A percentile compares a stretch with the other conserved stretches of the same genome.
Evolutionary conservation across 2,329 filamentous ascomycete genomes (phyloP).

Genomic region (Neofusicoccum parvum): DNA sequence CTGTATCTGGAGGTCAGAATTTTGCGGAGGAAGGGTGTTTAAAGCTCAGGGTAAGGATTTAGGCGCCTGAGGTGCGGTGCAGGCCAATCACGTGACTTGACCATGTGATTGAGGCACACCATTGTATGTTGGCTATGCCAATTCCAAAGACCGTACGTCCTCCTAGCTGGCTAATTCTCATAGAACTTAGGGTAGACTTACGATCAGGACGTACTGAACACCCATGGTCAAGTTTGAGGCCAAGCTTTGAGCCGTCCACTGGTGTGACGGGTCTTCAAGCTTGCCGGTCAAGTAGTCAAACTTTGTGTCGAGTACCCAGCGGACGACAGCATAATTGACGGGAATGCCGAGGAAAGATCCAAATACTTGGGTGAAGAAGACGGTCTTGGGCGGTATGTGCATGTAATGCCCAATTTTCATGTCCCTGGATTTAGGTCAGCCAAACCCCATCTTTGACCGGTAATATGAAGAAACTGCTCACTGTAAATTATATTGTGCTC

Average conservation of each 20-base stretch:
- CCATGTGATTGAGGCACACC: too few relatives aligned
- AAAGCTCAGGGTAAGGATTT: too few relatives aligned
- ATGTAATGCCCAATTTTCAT: slow-evolving; percentile 68
- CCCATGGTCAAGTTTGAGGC: slow-evolving; percentile 56
- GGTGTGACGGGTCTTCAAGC: slow-evolving; percentile 57
- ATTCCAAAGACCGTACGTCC: too few relatives aligned
- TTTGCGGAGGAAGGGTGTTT: background rate
- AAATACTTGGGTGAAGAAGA: slow-evolving; percentile 65
- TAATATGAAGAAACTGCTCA: too few relatives aligned
- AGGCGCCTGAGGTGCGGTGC: too few relatives aligned
- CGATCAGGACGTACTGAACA: slow-evolving; percentile 63
- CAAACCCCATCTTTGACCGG: too few relatives aligned
- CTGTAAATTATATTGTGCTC: slow-evolving; percentile 55
- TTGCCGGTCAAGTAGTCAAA: slow-evolving; percentile 56
- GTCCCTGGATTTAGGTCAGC: slow-evolving; percentile 37
- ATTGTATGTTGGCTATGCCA: too few relatives aligned
- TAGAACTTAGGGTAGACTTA: background rate
- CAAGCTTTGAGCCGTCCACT: slow-evolving; percentile 63
- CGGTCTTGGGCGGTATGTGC: slow-evolving; percentile 60
- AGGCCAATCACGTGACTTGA: too few relatives aligned
- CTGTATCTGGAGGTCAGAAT: background rate
- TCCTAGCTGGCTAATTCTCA: too few relatives aligned
- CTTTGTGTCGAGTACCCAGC: slow-evolving; percentile 62
- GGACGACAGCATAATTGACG: slow-evolving; percentile 63
- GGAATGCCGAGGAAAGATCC: slow-evolving; percentile 62